Conservation (phyloP, 139 green algal genomes). For the Coelastrella sp. region DNA sequence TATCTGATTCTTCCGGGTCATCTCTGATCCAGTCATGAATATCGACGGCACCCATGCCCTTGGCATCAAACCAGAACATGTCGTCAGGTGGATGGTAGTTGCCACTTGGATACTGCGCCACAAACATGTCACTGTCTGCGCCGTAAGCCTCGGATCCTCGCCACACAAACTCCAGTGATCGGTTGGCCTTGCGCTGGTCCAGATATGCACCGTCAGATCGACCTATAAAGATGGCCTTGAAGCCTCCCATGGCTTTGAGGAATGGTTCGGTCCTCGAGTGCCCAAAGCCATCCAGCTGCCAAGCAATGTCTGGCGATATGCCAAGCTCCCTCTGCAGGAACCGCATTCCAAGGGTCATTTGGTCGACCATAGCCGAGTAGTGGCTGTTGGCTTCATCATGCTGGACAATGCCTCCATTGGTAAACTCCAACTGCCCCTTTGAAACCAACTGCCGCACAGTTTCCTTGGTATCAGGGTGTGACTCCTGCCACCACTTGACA, state of each 20-base stretch:
- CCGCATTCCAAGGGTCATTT: slow-evolving; percentile 30
- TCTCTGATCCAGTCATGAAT: neutral
- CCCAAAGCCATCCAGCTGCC: slow-evolving; percentile 36
- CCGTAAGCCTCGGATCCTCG: slow-evolving; percentile 67
- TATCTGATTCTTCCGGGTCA: slow-evolving; percentile 7
- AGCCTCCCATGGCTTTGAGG: slow-evolving; percentile 18
- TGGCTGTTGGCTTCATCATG: slow-evolving; percentile 43
- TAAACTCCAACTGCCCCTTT: slow-evolving; percentile 3
- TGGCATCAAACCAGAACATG: slow-evolving; percentile 10
- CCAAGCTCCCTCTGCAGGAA: slow-evolving; percentile 28
- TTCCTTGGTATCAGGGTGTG: neutral
- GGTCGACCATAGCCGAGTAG: slow-evolving; percentile 26
- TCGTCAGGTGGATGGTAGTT: slow-evolving; percentile 72
- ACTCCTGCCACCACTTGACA: slow-evolving; percentile 39
- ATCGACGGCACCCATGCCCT: neutral
- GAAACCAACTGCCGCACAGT: neutral
- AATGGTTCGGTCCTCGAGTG: slow-evolving; percentile 12
- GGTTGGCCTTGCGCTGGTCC: neutral
- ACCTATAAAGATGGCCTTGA: slow-evolving; percentile 13
- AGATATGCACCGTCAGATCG: neutral
- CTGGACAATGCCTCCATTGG: slow-evolving; percentile 10
- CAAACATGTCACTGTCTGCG: slow-evolving; percentile 71
- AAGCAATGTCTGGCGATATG: neutral
- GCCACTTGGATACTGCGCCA: slow-evolving; percentile 58
- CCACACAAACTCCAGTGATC: slow-evolving; percentile 83